Evolutionary conservation across 2,329 filamentous ascomycete genomes (phyloP), one percentile per base, ranked within the genome.

Genomic region (Talaromyces sp.): DNA sequence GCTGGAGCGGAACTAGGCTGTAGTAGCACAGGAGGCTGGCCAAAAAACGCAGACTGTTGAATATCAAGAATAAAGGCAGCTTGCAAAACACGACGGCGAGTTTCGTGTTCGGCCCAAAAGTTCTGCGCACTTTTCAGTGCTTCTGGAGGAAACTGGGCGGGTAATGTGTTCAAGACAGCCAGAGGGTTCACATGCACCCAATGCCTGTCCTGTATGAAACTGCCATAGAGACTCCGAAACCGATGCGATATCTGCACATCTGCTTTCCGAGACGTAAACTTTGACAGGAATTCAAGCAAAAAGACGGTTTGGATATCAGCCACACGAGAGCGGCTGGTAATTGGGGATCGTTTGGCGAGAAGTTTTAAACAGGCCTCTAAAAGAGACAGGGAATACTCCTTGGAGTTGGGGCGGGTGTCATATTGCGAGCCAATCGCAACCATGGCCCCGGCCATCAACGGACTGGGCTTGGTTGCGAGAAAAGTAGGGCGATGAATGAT

Each of bases 301-400:
- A 76, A 71, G n/a, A 75, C 67, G 12, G 71, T 71, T 58, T 76
- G 73, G 27, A 75, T 67, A 61, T 76, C 73, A 30, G 69, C 68
- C 50, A 75, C 62, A 44, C 69, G 66, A 3, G 73, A 74, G 57
- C 71, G 70, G 55, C 69, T 72, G 18, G 70, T 73, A 30, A 74
- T 72, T 50, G 66, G 68, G 10, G 66, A 67, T 64, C 71, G 65
- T 64, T 70, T 68, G 14, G 65, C 65, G 36, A 76, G 64, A 10
- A 74, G 64, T 56, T 70, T 73, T 28, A 68, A 68, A 47, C 72
- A 75, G 51, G 70, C 68, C 62, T 75, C 73, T 34, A 74, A 66
- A 18, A 75, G 65, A 16, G 68, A 68, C 55, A 72, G 61, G 51
- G 73, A 75, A 60, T 75, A 74, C 50, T 68, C 64, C 62, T 72